These are phyloP conservation scores for Neopestalotiopsis sp. DNA, from an alignment of 2,329 filamentous ascomycete genomes.

Conservation along the genomic window DNA sequence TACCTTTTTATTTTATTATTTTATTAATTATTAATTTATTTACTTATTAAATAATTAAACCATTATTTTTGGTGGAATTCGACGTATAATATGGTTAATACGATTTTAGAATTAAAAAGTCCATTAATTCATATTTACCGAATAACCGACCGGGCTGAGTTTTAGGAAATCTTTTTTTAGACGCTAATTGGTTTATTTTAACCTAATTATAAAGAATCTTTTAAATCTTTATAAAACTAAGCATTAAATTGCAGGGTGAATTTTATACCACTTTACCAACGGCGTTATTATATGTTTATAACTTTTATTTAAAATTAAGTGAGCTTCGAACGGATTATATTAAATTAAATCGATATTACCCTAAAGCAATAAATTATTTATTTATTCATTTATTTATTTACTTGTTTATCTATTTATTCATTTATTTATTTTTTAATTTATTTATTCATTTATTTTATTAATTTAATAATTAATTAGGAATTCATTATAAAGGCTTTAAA, in stretches of 20 bases:
- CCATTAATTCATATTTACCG: background rate
- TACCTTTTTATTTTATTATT: background rate
- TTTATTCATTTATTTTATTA: background rate
- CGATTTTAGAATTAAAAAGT: background rate
- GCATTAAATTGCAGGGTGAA: background rate
- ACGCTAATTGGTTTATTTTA: background rate
- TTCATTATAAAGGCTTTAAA: background rate
- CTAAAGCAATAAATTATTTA: background rate
- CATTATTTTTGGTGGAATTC: background rate
- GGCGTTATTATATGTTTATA: constrained; percentile 4
- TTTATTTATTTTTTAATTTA: background rate
- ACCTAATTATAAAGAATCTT: background rate
- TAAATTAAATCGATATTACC: background rate
- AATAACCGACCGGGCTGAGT: background rate
- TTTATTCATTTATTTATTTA: background rate
- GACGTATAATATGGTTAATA: background rate
- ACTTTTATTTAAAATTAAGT: background rate
- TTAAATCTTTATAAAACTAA: background rate
- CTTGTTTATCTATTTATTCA: background rate
- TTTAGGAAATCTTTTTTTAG: background rate
- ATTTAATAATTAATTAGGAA: background rate
- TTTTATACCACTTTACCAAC: background rate
- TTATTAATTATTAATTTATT: constrained; percentile 6
- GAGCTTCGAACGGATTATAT: background rate
- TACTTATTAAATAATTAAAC: background rate